Conservation (phyloP, 2,329 filamentous ascomycete genomes). For the Aureobasidium uvarum region DNA sequence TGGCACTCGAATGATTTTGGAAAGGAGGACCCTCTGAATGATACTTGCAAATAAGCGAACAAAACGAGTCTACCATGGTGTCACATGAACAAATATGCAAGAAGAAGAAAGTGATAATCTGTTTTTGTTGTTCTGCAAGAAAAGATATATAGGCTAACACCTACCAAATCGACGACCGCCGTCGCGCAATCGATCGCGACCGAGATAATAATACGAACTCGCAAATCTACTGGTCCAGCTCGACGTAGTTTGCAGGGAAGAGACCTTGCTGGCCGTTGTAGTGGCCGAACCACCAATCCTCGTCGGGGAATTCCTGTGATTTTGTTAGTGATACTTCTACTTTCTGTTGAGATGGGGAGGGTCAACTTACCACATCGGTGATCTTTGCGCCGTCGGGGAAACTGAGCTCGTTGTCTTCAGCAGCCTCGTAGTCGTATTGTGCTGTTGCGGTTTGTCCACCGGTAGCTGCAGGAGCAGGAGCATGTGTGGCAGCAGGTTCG, state of each 20-base stretch:
- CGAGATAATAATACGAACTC: not conserved
- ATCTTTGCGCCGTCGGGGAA: conserved; percentile 89
- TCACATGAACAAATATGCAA: not conserved
- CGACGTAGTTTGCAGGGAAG: conserved; percentile 62
- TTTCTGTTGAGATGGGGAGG: not conserved
- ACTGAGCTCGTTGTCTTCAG: conserved; percentile 82
- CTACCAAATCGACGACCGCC: conserved; percentile 4
- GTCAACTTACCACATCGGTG: conserved; percentile 65
- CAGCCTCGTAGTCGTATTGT: conserved; percentile 93
- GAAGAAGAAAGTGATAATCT: not conserved
- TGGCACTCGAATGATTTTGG: too few species aligned
- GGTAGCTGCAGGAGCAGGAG: conserved; percentile 40
- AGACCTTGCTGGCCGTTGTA: conserved; percentile 77
- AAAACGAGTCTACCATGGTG: too few species aligned
- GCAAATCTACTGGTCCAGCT: conserved; percentile 45
- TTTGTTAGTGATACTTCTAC: conserved; percentile 33
- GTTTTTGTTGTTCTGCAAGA: not conserved
- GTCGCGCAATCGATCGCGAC: not conserved
- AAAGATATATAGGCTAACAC: not conserved
- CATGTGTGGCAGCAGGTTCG: conserved; percentile 37
- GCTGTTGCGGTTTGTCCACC: conserved; percentile 67
- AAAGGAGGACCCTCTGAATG: too few species aligned
- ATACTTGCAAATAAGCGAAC: too few species aligned
- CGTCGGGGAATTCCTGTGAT: conserved; percentile 88
- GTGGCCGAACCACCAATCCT: conserved; percentile 97